Base-by-base conservation (phyloP, 2,329 filamentous ascomycete species). In the Aspergillus awamori region DNA sequence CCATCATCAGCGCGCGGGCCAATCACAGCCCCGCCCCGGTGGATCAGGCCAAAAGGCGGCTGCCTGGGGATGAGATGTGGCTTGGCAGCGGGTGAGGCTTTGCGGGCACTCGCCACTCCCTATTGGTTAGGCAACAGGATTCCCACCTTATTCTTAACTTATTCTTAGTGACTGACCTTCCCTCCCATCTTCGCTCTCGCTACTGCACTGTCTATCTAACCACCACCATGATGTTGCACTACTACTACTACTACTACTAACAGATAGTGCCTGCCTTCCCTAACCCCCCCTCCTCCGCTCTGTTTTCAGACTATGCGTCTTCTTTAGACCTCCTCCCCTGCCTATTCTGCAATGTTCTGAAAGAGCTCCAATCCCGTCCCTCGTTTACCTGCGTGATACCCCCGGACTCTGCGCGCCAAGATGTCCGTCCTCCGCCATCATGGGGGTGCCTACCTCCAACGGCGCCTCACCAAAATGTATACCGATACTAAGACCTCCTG, bases 401-500 rank as follows among this genome's bases (percentile, higher is more conserved):
- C 51, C 58, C 58, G 57, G 59, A 63, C 57, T 53, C 59, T 59
- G 58, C 57, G 62, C 67, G 69, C 69, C 67, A 76, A 67, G 65
- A 81, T 81, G 79, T 81, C 80, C 66, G 77, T 80, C 63, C 74
- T 81, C 63, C 76, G 76, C 61, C 77, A 79, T 70, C 77, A 79
- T 69, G 78, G 77, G 69, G 76, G 75, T 36, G 73, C 75, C 33
- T 79, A 75, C 69, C 75, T 81, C 66, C 78, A 80, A 67, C 73
- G 79, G 59, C 82, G 82, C 67, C 79, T 87, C 57, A 86, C 84
- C 17, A 83, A 87, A 70, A 77, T 88, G 66, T 89, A 88, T 73
- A 83, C 84, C 24, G 86, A 89, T 71, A 87, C 86, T 15, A 89
- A 89, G 72, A 83, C 82, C 56, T 86, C 84, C 47, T 86, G 82